Base-by-base conservation (phyloP, 2,329 filamentous ascomycete species). In the Penicillium glabrum region DNA sequence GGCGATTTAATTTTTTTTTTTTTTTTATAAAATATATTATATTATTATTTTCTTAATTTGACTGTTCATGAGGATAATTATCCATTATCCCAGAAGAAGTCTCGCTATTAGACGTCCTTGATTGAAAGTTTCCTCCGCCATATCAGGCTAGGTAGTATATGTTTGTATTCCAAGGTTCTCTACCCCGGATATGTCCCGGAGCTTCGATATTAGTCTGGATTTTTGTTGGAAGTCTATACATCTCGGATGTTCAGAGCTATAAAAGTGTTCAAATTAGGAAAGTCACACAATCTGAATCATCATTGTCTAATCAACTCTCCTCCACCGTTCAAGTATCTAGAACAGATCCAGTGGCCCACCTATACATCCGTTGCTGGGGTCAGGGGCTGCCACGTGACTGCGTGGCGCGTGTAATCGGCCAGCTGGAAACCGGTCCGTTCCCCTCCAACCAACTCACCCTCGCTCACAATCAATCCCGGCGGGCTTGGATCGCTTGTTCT, bases 321-420 rank as follows among this genome's bases (percentile, higher is more conserved):
- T 46, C 44, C 13, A 13, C 16, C 10, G 14, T 37, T 9, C 11
- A 10, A 19, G 6, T 11, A 7, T 37, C 35, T 41, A 41, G 19
- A 41, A 21, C 37, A 21, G 37, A 41, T 29, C 27, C 7, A 16
- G n/a, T 39, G 37, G 37, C 7, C 37, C 35, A 37, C 35, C 6
- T 37, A 37, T 37, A 37, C 37, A 37, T 19, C 3, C 46, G 29
- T 48, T 26, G 48, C 48, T 43, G 35, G 16, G 49, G 51, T 71
- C 67, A 70, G 67, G 69, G 69, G 69, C 37, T 61, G 51, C 60
- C 69, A 72, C 69, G 69, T 72, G 69, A 72, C 66, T 52, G 46
- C 27, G 62, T 65, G 62, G 62, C 61, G 62, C 63, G 53, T 61
- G 61, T 46, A 61, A 63, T 63, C 57, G 59, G 64, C 66, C 67